These are phyloP conservation scores for Alternaria infectoria DNA, from an alignment of 2,329 filamentous ascomycete genomes.

Conservation along the genomic window DNA sequence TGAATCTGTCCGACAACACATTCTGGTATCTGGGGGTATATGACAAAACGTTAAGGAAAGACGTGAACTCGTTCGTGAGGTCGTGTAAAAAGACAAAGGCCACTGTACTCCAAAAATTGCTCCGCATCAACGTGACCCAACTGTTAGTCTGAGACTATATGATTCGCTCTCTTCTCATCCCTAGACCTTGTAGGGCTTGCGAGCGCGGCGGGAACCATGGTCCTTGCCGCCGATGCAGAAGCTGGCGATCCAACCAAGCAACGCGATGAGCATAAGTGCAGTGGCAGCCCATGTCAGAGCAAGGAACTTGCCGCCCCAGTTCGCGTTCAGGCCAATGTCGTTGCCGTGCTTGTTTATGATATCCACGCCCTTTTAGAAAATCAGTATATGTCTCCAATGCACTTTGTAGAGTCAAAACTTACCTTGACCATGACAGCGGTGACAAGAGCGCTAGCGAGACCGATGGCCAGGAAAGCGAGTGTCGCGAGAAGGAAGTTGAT, in stretches of 20 bases:
- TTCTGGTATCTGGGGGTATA: slow-evolving; percentile 5
- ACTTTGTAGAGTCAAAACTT: neutral
- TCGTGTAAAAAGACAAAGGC: neutral
- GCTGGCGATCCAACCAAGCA: slow-evolving; percentile 39
- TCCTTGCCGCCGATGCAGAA: slow-evolving; percentile 29
- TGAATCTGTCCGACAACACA: neutral
- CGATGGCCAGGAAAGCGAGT: slow-evolving; percentile 65
- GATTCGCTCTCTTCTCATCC: neutral
- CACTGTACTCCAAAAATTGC: neutral
- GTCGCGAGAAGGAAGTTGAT: slow-evolving; percentile 58
- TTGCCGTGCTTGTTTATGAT: slow-evolving; percentile 62
- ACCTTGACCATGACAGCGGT: slow-evolving; percentile 64
- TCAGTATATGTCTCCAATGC: neutral
- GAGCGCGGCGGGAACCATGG: neutral
- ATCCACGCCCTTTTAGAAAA: too few species aligned
- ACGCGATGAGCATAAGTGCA: slow-evolving; percentile 50
- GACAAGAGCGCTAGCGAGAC: slow-evolving; percentile 76
- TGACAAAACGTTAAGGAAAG: neutral
- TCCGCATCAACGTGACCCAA: neutral
- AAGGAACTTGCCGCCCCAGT: slow-evolving; percentile 62
- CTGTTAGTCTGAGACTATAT: neutral
- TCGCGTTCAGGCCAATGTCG: slow-evolving; percentile 57
- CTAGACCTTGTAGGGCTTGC: neutral
- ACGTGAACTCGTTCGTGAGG: neutral
- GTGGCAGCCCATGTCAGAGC: slow-evolving; percentile 66